These are phyloP conservation scores for Silene noctiflora DNA, from an alignment of 179 eudicot genomes.

Conservation along the genomic window DNA sequence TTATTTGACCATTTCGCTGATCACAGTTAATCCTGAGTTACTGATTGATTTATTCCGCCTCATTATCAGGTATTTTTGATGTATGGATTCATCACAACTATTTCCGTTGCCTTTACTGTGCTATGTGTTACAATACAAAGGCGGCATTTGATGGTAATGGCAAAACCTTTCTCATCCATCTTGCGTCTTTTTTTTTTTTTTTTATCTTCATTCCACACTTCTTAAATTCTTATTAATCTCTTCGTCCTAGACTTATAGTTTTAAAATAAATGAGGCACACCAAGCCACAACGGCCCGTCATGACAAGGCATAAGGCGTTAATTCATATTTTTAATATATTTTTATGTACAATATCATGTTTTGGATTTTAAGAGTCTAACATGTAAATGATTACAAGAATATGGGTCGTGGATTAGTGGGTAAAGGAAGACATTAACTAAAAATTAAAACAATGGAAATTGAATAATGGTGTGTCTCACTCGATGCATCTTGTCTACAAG, in stretches of 20 bases:
- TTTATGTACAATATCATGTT: no score
- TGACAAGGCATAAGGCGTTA: no score
- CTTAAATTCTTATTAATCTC: not conserved
- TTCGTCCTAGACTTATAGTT: not conserved
- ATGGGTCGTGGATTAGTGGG: not conserved
- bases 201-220: not conserved
- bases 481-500: not conserved
- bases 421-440: not conserved
- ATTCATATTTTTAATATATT: no score
- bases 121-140: slow-evolving; percentile 84
- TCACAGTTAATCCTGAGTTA: not conserved
- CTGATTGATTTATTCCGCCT: slow-evolving; percentile 9
- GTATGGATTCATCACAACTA: slow-evolving; percentile 64
- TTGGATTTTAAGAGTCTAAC: not conserved
- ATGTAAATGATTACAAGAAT: not conserved
- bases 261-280: not conserved
- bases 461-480: not conserved
- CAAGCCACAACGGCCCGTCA: not conserved
- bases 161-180: slow-evolving; percentile 6
- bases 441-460: not conserved
- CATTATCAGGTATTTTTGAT: slow-evolving; percentile 63
- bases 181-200: not conserved
- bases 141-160: slow-evolving; percentile 87
- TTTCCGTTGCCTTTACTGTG: slow-evolving; percentile 51
- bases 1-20: not conserved